Evolutionary conservation across 2,329 filamentous ascomycete species (phyloP), one percentile per base, ranked within the genome.

Genomic region (Xylariomycetidae sp.): DNA sequence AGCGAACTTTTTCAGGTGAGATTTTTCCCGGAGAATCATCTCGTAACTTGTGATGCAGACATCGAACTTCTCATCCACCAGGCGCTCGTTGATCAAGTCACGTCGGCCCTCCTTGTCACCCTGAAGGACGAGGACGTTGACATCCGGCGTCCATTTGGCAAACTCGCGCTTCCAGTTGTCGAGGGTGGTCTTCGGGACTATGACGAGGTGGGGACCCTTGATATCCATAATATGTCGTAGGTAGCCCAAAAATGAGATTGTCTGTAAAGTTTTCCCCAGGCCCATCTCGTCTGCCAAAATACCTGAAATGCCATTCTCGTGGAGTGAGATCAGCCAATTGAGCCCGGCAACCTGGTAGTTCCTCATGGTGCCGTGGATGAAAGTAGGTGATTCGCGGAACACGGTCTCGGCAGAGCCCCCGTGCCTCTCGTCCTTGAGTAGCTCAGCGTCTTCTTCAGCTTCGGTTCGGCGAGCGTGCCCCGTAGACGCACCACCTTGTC

Each of bases 101-200:
- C 88, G 78, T 27, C 92, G 85, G 63, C 96, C 88, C 7, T 98
- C 92, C 60, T 98, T 98, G 42, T 85, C 85, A 44, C 92, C 92
- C 58, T 97, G 92, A 6, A 98, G 73, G 9, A 98, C 88, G 23
- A 98, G 67, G 16, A 97, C 87, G 51, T 96, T 87, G 50, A 97
- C 85, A 40, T 97, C 92, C 0, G 92, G 92, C 2, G 90, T 96
- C 92, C 92, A 98, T 55, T 70, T 86, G 34, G 75, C 75, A 57
- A 97, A 97, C 58, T 98, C 92, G 50, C 92, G 81, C 64, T 89
- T 88, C 92, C 92, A 98, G 62, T 98, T 98, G 65, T 98, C 90
- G 6, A 98, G 75, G 0, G 92, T 98, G 10, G 92, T 97, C 59
- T 98, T 98, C 26, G 92, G 92, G 5, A 98, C 92, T 5, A 78